These are phyloP conservation scores for Byssoonygena ceratinophila DNA, from an alignment of 2,329 filamentous ascomycete species.

Conservation along the genomic window DNA sequence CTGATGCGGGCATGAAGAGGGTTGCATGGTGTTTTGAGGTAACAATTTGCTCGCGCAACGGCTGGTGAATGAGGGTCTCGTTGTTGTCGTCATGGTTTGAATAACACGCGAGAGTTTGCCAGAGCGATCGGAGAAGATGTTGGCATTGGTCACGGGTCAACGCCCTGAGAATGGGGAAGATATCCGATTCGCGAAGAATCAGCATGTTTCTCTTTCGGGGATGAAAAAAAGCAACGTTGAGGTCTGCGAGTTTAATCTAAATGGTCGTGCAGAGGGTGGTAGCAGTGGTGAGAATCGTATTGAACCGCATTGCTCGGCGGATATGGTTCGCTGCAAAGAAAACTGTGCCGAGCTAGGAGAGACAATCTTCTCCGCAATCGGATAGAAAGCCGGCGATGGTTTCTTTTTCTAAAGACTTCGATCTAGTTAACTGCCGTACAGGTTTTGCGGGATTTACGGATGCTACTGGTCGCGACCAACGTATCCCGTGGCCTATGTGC, in stretches of 20 bases:
- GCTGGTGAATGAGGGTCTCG: constrained; percentile 31
- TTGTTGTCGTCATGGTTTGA: constrained; percentile 18
- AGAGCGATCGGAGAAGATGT: constrained; percentile 29
- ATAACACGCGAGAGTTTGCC: constrained; percentile 27
- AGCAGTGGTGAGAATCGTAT: neutral
- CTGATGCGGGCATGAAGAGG: constrained; percentile 64
- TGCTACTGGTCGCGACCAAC: neutral
- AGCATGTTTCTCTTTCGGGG: constrained; percentile 12
- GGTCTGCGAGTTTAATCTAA: neutral
- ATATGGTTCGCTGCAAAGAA: neutral
- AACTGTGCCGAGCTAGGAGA: neutral
- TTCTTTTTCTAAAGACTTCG: too few species aligned
- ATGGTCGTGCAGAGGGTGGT: neutral
- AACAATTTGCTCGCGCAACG: constrained; percentile 33
- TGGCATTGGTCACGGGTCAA: constrained; percentile 27
- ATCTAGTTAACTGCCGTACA: too few species aligned
- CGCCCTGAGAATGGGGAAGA: constrained; percentile 27
- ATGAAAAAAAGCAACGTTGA: neutral
- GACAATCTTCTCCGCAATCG: neutral
- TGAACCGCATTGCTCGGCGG: neutral
- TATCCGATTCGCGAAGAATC: constrained; percentile 16
- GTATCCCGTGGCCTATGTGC: neutral
- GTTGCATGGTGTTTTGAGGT: constrained; percentile 44
- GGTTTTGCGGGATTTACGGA: neutral
- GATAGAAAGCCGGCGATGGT: neutral